Evolutionary conservation across 2,329 filamentous ascomycete genomes (phyloP).

Genomic region (Nemania sp.): DNA sequence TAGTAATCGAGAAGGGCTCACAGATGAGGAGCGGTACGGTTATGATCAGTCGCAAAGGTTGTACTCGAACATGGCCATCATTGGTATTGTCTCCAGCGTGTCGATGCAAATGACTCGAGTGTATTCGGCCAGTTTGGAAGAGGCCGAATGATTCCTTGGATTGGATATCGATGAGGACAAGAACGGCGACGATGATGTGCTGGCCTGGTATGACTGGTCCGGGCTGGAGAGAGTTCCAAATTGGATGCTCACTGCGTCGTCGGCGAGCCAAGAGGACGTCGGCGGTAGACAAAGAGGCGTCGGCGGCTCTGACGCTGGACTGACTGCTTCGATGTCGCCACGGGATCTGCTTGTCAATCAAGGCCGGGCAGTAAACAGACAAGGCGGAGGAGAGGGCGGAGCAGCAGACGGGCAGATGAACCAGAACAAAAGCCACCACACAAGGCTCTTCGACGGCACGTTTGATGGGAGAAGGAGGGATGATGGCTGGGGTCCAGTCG

Average conservation of each 20-base stretch:
- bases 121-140: constrained; percentile 8
- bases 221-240: constrained; percentile 4
- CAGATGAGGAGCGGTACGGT: constrained; percentile 8
- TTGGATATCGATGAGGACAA: not conserved
- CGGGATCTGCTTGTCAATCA: not conserved
- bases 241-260: constrained; percentile 5
- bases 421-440: constrained; percentile 7
- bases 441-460: constrained; percentile 22
- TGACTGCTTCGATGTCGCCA: not conserved
- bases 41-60: constrained; percentile 21
- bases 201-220: too few relatives aligned
- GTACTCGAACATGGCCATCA: constrained; percentile 5
- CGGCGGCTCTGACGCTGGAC: not conserved
- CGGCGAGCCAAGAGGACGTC: not conserved
- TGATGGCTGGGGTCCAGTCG: constrained; percentile 21
- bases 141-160: constrained; percentile 2
- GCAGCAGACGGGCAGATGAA: not conserved
- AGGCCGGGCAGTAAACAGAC: not conserved
- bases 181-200: not conserved
- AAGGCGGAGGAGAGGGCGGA: not conserved
- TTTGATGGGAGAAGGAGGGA: constrained; percentile 26
- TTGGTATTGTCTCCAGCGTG: constrained; percentile 13
- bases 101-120: constrained; percentile 2
- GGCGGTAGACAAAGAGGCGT: not conserved
- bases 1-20: not conserved